phyloP scores from a whole-genome alignment of 2,329 filamentous ascomycete species.

The Chrysosporium queenslandicum region DNA sequence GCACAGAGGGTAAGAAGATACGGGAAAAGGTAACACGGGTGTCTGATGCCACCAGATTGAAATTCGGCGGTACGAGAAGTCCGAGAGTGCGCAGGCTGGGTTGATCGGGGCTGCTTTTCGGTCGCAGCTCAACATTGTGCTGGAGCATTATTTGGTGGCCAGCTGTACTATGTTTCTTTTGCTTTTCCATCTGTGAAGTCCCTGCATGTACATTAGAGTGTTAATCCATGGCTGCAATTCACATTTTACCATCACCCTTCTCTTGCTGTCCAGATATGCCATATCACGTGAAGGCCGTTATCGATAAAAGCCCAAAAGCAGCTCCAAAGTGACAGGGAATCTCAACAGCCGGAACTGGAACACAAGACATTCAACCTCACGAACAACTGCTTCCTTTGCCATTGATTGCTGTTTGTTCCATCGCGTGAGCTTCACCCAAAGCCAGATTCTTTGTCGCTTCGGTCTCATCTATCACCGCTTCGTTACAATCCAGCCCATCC shows the following conservation, averaged over 20 bases:
- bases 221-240: neutral
- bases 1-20: constrained; percentile 68
- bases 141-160: neutral
- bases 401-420: neutral
- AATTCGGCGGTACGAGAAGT: constrained; percentile 91
- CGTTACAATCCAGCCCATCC: neutral
- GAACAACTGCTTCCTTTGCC: no score
- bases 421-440: neutral
- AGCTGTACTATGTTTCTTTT: no score
- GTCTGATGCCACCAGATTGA: constrained; percentile 76
- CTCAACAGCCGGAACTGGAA: no score
- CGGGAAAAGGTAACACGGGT: constrained; percentile 67
- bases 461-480: neutral
- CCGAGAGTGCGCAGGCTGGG: constrained; percentile 71
- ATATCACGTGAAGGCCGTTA: no score
- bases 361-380: no score
- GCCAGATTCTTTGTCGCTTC: neutral
- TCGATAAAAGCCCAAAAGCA: neutral
- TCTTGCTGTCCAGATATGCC: no score
- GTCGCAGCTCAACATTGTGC: neutral
- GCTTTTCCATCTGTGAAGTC: no score
- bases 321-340: no score
- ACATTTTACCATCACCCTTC: neutral
- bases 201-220: neutral
- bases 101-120: constrained; percentile 26